phyloP scores from a whole-genome alignment of 768 basidiomycete genomes.

The Suillus americanus region DNA sequence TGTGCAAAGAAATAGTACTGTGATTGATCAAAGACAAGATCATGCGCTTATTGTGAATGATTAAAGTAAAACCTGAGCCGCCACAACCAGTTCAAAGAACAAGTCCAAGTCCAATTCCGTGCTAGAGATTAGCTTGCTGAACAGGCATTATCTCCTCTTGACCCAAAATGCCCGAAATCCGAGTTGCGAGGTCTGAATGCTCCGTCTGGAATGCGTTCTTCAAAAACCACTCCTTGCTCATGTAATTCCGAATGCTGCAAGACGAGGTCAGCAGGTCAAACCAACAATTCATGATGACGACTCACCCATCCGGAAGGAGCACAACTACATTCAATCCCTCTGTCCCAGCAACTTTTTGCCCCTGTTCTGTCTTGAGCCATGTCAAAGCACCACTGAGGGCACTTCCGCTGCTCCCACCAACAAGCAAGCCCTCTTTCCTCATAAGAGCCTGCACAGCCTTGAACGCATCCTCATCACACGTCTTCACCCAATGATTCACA shows the following conservation, averaged over 20 bases:
- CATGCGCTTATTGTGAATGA: background rate
- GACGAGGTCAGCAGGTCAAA: conserved; percentile 4
- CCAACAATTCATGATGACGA: conserved; percentile 4
- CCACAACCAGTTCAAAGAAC: background rate
- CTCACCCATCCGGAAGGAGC: conserved; percentile 87
- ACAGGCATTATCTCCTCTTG: background rate
- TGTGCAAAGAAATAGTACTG: background rate
- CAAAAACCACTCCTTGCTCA: conserved; percentile 92
- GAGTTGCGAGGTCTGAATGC: conserved; percentile 34
- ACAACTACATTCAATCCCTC: conserved; percentile 87
- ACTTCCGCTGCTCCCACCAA: conserved; percentile 93
- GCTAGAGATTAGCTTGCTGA: background rate
- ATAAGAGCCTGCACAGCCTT: conserved; percentile 73
- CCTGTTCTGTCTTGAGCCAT: conserved; percentile 75
- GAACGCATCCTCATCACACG: conserved; percentile 79
- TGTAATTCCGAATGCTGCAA: conserved; percentile 84
- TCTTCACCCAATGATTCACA: conserved; percentile 86
- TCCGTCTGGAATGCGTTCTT: conserved; percentile 58
- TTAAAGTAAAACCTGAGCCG: background rate
- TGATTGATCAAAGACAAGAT: background rate
- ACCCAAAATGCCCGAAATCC: background rate
- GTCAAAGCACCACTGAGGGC: conserved; percentile 73
- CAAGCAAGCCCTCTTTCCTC: conserved; percentile 82
- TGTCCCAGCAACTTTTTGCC: conserved; percentile 58
- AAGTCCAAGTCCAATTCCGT: background rate